phyloP scores from a whole-genome alignment of 768 basidiomycete genomes.

The Scleroderma citrinum region DNA sequence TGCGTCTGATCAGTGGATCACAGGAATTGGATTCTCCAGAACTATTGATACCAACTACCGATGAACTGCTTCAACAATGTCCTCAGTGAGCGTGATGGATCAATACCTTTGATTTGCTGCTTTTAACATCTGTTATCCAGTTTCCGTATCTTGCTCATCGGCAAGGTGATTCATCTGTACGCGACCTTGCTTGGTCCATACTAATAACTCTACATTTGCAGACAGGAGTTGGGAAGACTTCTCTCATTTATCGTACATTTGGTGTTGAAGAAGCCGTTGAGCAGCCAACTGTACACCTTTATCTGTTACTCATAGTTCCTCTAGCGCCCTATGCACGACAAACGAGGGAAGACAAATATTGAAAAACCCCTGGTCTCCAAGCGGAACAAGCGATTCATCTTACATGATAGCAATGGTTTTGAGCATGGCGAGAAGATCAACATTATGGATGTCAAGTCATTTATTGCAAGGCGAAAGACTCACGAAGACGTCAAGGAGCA shows the following conservation, averaged over 20 bases:
- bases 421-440: conserved; percentile 6
- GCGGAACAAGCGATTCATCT: conserved; percentile 5
- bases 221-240: conserved; percentile 5
- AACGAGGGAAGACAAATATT: conserved; percentile 5
- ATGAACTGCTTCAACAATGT: not conserved
- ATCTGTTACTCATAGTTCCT: not conserved
- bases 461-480: conserved; percentile 3
- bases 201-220: not conserved
- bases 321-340: not conserved
- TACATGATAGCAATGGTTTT: conserved; percentile 13
- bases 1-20: not conserved
- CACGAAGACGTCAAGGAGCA: conserved; percentile 3
- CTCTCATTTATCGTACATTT: not conserved
- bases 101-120: not conserved
- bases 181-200: not conserved
- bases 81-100: not conserved
- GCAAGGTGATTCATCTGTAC: not conserved
- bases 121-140: not conserved
- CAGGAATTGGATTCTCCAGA: not conserved
- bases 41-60: not conserved
- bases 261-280: not conserved
- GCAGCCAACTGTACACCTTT: not conserved
- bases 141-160: conserved; percentile 3
- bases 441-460: not conserved
- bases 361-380: conserved; percentile 4